Conservation (phyloP, 768 basidiomycete species). For the Agrocybe praecox region DNA sequence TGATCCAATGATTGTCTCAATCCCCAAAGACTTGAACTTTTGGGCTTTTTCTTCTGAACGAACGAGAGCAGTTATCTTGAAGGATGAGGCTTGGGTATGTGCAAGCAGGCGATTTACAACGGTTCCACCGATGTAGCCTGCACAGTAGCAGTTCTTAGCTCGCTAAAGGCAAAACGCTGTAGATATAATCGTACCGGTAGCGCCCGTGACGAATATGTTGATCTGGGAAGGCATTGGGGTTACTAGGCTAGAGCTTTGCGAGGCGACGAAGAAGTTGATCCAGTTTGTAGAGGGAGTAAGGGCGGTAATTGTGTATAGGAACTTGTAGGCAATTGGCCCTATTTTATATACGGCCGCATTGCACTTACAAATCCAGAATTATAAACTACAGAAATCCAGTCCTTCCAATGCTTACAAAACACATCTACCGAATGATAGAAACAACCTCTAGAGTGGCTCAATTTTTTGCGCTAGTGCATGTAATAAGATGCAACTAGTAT, state of each 20-base stretch:
- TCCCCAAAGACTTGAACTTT: constrained; percentile 35
- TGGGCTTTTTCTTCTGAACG: constrained; percentile 45
- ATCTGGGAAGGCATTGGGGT: constrained; percentile 14
- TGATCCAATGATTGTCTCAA: constrained; percentile 41
- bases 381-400: no score
- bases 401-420: no score
- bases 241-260: background rate
- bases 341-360: no score
- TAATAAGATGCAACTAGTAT: no score
- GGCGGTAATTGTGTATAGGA: no score
- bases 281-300: no score
- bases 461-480: no score
- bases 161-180: background rate
- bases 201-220: constrained; percentile 41
- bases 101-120: constrained; percentile 40
- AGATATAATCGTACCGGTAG: constrained; percentile 30
- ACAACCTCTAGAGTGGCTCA: no score
- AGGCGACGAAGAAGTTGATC: no score
- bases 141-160: background rate
- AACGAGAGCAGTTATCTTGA: constrained; percentile 45
- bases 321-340: no score
- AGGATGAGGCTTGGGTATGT: constrained; percentile 32
- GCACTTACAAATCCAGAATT: no score
- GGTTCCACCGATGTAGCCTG: constrained; percentile 51
- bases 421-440: no score